phyloP scores from a whole-genome alignment of 1,284 basidiomycete genomes.

The Veloboletus limbatus region DNA sequence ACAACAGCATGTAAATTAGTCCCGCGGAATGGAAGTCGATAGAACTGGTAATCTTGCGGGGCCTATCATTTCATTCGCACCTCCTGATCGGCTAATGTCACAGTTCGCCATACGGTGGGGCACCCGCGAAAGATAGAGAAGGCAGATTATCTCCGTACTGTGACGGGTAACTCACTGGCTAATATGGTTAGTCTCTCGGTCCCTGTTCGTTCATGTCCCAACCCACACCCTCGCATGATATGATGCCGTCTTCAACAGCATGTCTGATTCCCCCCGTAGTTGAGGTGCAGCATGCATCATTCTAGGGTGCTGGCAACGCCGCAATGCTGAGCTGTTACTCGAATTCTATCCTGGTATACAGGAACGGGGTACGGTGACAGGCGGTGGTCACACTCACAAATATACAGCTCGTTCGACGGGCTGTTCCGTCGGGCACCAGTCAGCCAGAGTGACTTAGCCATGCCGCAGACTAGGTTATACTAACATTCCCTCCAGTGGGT shows the following conservation, averaged over 20 bases:
- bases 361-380: no score
- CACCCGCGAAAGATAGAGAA: slow-evolving; percentile 18
- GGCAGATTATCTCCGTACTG: slow-evolving; percentile 26
- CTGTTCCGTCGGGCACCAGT: no score
- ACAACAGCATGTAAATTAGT: slow-evolving; percentile 5
- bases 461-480: slow-evolving; percentile 20
- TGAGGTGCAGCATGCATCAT: neutral
- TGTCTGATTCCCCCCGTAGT: neutral
- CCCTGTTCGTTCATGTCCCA: neutral
- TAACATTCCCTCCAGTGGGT: slow-evolving; percentile 10
- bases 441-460: no score
- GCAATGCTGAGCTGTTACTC: no score
- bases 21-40: slow-evolving; percentile 26
- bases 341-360: no score
- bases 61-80: slow-evolving; percentile 16
- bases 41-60: slow-evolving; percentile 10
- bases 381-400: no score
- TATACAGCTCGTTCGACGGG: neutral
- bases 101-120: neutral
- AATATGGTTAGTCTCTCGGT: slow-evolving; percentile 13
- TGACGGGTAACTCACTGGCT: slow-evolving; percentile 3
- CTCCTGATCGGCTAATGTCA: slow-evolving; percentile 8
- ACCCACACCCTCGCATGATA: neutral
- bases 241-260: neutral
- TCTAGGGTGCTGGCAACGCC: no score